Evolutionary conservation across 2,329 filamentous ascomycete genomes (phyloP).

Genomic region (Lecanicillium sp.): DNA sequence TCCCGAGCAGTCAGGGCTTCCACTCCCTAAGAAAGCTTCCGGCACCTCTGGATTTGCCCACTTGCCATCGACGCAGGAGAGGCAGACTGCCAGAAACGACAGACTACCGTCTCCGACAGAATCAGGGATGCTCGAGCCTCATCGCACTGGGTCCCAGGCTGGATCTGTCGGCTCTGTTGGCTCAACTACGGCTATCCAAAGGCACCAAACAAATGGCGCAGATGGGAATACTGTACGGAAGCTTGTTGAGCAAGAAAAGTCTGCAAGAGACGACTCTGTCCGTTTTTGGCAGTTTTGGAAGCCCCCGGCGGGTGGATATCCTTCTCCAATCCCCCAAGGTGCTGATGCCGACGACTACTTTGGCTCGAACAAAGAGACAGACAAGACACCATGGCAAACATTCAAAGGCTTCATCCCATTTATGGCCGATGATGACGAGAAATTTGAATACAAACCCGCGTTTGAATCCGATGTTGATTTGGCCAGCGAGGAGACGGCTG

Average conservation of each 20-base stretch:
- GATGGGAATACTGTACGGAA: conserved; percentile 46
- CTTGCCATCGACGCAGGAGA: no score
- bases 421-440: conserved; percentile 33
- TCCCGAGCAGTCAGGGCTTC: no score
- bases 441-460: conserved; percentile 52
- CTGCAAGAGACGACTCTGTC: conserved; percentile 36
- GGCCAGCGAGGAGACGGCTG: conserved; percentile 54
- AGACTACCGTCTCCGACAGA: conserved; percentile 14
- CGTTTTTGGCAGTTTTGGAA: conserved; percentile 61
- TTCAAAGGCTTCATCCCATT: conserved; percentile 45
- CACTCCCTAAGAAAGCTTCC: no score
- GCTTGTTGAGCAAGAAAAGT: conserved; percentile 38
- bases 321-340: conserved; percentile 53
- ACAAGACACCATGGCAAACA: conserved; percentile 42
- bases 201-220: conserved; percentile 3
- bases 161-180: conserved; percentile 30
- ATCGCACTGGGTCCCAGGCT: conserved; percentile 27
- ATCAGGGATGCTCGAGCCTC: conserved; percentile 22
- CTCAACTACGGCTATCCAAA: conserved; percentile 21
- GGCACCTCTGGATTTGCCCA: no score
- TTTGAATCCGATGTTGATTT: conserved; percentile 51
- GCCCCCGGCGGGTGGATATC: conserved; percentile 51
- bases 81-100: conserved; percentile 7
- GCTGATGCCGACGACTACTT: conserved; percentile 30
- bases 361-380: conserved; percentile 18